Conservation (phyloP, 2,329 filamentous ascomycete genomes). For the Fusarium sororula region DNA sequence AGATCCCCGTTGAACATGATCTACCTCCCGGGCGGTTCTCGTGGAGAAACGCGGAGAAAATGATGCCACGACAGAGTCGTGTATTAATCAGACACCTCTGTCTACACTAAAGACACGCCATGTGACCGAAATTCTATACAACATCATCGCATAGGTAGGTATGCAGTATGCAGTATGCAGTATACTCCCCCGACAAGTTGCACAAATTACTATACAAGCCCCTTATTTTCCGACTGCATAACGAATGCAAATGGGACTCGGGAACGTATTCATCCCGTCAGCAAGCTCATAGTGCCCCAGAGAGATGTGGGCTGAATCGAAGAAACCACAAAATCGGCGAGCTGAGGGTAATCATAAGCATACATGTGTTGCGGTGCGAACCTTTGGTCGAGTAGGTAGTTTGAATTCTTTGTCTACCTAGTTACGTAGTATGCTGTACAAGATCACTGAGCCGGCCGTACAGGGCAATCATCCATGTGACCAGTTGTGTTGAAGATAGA, state of each 20-base stretch:
- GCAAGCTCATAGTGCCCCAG: neutral
- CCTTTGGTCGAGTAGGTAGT: no score
- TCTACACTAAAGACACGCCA: neutral
- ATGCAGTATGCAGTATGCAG: neutral
- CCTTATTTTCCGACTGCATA: neutral
- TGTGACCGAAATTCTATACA: neutral
- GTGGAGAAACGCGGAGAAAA: constrained; percentile 24
- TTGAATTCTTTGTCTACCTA: neutral
- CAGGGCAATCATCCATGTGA: neutral
- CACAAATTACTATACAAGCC: constrained; percentile 1
- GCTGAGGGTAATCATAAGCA: neutral
- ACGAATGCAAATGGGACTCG: neutral
- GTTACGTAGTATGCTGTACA: neutral
- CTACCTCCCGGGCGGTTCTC: constrained; percentile 28
- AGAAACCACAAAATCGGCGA: neutral
- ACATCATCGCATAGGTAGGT: neutral
- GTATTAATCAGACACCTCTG: constrained; percentile 7
- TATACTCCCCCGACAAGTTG: neutral
- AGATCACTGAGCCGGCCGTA: neutral
- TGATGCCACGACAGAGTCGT: neutral
- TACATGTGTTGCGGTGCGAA: neutral
- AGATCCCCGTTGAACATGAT: constrained; percentile 20
- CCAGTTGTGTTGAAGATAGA: neutral
- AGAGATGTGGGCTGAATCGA: neutral
- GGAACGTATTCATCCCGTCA: no score